Base-by-base conservation (phyloP, 1,284 basidiomycete genomes). In the Naganishia sp. region DNA sequence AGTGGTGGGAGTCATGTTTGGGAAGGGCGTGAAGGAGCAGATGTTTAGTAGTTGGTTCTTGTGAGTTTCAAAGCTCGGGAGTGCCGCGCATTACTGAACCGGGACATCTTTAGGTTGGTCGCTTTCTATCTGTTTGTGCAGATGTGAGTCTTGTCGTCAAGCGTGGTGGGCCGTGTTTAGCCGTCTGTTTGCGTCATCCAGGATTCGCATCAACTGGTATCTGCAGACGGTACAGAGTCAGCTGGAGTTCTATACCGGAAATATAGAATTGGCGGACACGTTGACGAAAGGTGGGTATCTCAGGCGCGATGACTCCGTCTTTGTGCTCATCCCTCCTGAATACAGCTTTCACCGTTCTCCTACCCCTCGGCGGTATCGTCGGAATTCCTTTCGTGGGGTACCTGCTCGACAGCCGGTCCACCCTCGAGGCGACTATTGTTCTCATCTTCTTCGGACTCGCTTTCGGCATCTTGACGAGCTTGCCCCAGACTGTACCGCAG, bases 181-280 rank as follows among this genome's bases (percentile, higher is more conserved):
- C 13, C 35, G 15, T 15, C 18, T 23, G n/a, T 50, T n/a, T 4
- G 15, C 31, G 42, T 21, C 39, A 11, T 45, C 21, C 46, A 78
- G 76, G 75, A 73, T 74, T 9, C 72, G 80, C 2, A 78, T 80
- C 72, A 81, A 81, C 69, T 81, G 76, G 72, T 77, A 76, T 64
- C 76, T 80, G 51, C 73, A 75, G 32, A 79, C 79, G 2, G 74
- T 77, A n/a, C 70, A 72, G 49, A 70, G 73, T 10, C 79, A 81
- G 69, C 71, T 80, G 0, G 49, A 72, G 21, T 77, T 72, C 66
- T 80, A 77, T 69, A 75, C 79, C 3, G 63, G 71, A 3, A 70
- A 76, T 39, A 63, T 46, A 3, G 68, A 66, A 11, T 63, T 76
- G 32, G 76, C 77, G 6, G 71, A 76, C 31, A 71, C 61, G 9